These are phyloP conservation scores for Brettanomyces anomalus DNA, from an alignment of 805 yeast species.

Conservation along the genomic window DNA sequence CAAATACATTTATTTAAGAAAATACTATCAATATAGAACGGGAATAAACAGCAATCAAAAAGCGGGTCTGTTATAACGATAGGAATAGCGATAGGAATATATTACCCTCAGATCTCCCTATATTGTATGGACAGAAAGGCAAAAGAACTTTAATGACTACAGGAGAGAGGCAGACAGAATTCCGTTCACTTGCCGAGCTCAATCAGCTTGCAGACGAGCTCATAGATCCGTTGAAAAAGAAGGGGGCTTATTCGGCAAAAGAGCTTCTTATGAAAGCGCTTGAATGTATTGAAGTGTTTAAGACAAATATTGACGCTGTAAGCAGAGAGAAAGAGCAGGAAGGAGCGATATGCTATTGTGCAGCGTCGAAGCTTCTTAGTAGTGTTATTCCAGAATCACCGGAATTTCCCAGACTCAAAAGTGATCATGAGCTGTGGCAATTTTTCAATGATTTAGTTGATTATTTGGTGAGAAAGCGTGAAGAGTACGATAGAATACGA, in stretches of 20 bases:
- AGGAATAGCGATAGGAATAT: no score
- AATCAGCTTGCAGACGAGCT: slow-evolving; percentile 7
- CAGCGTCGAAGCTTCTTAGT: slow-evolving; percentile 19
- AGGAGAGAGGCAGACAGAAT: not conserved
- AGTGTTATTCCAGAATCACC: slow-evolving; percentile 17
- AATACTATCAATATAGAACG: no score
- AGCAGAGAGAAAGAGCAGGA: slow-evolving; percentile 13
- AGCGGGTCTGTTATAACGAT: no score
- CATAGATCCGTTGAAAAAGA: slow-evolving; percentile 1
- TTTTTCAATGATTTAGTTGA: slow-evolving; percentile 14
- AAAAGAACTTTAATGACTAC: no score
- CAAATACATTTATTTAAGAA: no score
- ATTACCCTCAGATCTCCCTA: no score
- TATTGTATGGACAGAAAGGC: no score
- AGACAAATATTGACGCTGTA: slow-evolving; percentile 1
- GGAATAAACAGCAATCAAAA: no score
- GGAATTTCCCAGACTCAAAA: slow-evolving; percentile 8
- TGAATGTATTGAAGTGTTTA: slow-evolving; percentile 19
- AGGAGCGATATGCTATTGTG: slow-evolving; percentile 17
- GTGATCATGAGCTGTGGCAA: slow-evolving; percentile 7
- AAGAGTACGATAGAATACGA: slow-evolving; percentile 9
- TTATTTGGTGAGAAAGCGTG: slow-evolving; percentile 11
- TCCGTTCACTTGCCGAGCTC: slow-evolving; percentile 5
- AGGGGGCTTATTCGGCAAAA: slow-evolving; percentile 5
- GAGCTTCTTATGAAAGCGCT: slow-evolving; percentile 18